Evolutionary conservation across 306 rosid species (phyloP).

Genomic region (Cucurbita pepo): DNA sequence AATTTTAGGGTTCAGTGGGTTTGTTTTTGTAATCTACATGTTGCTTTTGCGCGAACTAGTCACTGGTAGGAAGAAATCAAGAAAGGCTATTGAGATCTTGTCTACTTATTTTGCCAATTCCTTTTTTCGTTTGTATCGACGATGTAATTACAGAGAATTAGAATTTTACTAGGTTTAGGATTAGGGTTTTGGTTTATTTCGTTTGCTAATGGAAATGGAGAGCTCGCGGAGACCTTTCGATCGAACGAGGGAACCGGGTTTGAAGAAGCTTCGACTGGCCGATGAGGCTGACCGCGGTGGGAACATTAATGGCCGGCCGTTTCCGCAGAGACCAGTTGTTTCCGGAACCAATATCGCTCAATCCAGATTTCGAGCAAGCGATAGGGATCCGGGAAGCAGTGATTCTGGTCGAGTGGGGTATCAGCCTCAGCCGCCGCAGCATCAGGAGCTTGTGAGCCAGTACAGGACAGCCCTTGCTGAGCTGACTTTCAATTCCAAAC

Average conservation of each 20-base stretch:
- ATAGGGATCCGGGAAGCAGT: constrained; percentile 34
- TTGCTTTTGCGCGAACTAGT: not conserved
- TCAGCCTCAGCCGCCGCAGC: constrained; percentile 49
- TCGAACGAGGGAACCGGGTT: constrained; percentile 65
- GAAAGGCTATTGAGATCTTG: not conserved
- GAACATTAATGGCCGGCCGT: constrained; percentile 31
- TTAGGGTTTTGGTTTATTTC: constrained; percentile 25
- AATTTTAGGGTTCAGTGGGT: not conserved
- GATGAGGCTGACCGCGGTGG: constrained; percentile 38
- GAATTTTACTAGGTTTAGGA: constrained; percentile 32
- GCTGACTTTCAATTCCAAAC: constrained; percentile 81
- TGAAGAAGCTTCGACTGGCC: constrained; percentile 65
- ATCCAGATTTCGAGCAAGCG: constrained; percentile 35
- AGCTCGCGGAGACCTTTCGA: constrained; percentile 68
- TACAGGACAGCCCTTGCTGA: constrained; percentile 66
- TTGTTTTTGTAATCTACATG: not conserved
- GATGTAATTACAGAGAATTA: constrained; percentile 8
- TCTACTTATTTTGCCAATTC: not conserved
- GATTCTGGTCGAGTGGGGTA: constrained; percentile 49
- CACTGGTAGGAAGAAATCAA: not conserved
- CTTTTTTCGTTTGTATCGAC: not conserved
- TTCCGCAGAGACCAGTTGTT: constrained; percentile 37
- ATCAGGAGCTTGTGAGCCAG: constrained; percentile 64
- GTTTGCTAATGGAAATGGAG: constrained; percentile 54
- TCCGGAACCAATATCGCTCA: constrained; percentile 21